Base-by-base conservation (phyloP, 768 basidiomycete species). In the Mycena alexandri region DNA sequence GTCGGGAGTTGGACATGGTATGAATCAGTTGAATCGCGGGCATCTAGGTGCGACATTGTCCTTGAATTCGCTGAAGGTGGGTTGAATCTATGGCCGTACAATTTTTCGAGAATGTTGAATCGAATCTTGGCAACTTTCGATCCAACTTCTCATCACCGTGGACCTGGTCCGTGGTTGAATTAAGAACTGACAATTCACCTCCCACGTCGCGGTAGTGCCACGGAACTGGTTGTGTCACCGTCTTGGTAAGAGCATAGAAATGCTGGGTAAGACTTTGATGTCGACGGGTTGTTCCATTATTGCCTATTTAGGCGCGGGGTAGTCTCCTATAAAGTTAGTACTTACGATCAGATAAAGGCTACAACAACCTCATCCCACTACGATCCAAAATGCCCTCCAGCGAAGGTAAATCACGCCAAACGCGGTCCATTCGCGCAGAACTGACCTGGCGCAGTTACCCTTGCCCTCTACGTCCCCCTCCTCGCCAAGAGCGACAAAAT, bases 391-490 rank as follows among this genome's bases (percentile, higher is more conserved):
- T 64, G 63, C 61, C 61, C 44, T 64, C 63, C 63, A 64, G 63
- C 24, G 24, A 64, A 64, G 63, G 63, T 64, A 24, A 11, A 9
- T 21, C 25, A 8, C 2, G 8, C n/a, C 17, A 17, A 5, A 9
- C 13, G 2, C 42, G 13, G 12, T 5, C 24, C 3, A 19, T 11
- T 5, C 8, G 10, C 8, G 52, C 3, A 17, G 3, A 13, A 3
- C 54, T 50, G 19, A 48, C 59, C 52, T 25, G 5, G 47, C 17
- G 21, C 64, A 66, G 69, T 70, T 36, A 63, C 65, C 46, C 67
- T 67, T 19, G 68, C 67, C 17, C 62, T 65, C 22, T 69, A 55
- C n/a, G 63, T 65, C 14, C 58, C 68, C 8, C 68, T 69, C 60
- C 21, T 56, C 48, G 59, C 68, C 52, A 69, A 69, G 34, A 22